Evolutionary conservation across 495 filamentous ascomycete species (phyloP).

Genomic region (Hypoxylon cercidicola): DNA sequence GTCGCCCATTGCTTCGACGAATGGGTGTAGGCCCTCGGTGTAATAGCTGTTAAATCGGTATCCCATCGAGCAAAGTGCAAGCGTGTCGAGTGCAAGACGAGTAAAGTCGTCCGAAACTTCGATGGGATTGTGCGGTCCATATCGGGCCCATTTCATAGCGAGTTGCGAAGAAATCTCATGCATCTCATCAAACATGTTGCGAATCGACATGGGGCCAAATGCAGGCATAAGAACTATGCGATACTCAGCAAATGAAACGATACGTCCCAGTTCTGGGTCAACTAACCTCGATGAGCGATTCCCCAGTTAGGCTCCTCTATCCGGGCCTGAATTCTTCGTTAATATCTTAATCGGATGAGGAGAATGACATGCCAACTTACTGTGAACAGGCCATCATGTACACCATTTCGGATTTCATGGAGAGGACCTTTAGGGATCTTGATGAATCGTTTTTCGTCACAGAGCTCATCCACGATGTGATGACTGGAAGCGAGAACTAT

Average conservation of each 20-base stretch:
- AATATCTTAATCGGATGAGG: not conserved
- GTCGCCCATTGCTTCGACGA: conserved; percentile 71
- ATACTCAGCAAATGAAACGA: conserved; percentile 23
- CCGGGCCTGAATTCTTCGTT: conserved; percentile 51
- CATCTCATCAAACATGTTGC: conserved; percentile 79
- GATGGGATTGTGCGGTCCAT: conserved; percentile 66
- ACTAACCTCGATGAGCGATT: conserved; percentile 70
- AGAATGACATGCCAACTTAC: conserved; percentile 21
- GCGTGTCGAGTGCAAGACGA: conserved; percentile 75
- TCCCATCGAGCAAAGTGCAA: conserved; percentile 78
- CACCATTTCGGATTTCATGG: conserved; percentile 65
- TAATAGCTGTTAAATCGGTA: conserved; percentile 83
- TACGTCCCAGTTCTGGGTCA: not conserved
- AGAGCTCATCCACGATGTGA: conserved; percentile 71
- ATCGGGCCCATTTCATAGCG: conserved; percentile 78
- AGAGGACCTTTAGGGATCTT: conserved; percentile 60
- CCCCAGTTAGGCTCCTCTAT: conserved; percentile 73
- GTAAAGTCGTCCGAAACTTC: conserved; percentile 77
- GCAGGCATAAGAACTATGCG: conserved; percentile 63
- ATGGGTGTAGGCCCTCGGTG: conserved; percentile 71
- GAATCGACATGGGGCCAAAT: conserved; percentile 77
- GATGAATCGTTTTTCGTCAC: conserved; percentile 72
- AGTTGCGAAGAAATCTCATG: conserved; percentile 76
- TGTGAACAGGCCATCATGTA: conserved; percentile 76
- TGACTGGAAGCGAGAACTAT: conserved; percentile 60